Evolutionary conservation across 129 eudicot genomes (phyloP), one percentile per base, ranked within the genome.

Genomic region (Dittrichia graveolens): DNA sequence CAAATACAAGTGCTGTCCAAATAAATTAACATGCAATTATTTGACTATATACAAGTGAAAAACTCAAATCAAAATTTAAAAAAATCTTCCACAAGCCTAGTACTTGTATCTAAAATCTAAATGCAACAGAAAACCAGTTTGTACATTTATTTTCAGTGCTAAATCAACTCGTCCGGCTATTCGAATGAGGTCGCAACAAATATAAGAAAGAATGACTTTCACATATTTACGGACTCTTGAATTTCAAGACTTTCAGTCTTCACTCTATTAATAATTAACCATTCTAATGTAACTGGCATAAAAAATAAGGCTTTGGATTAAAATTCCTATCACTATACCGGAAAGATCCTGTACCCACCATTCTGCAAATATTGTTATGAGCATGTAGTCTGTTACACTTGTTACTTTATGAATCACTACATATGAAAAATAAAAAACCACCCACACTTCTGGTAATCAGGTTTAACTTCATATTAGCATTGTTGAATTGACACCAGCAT

Each of bases 401-500:
- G 6, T 50, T 15, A 24, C 38, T 52, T 9, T 50, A 47, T 52
- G 31, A 69, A 50, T 40, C 38, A 16, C 12, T 24, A 48, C 19
- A 69, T 46, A 5, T 6, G 4, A 5, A 8, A 10, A 44, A 34
- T 3, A 48, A 31, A 37, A 6, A 38, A 45, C 7, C 18, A 19
- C 24, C 31, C 31, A 24, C 31, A 24, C 40, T 10, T 45, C 71
- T 45, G 8, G n/a, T n/a, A n/a, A n/a, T n/a, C n/a, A n/a, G n/a
- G 3, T 12, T 64, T 39, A 62, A 62, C 68, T 64, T 63, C 8
- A 40, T 8, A 41, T 16, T 54, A 54, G 60, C 60, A 54, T 14
- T 9, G 16, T 10, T 54, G 37, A 54, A 16, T 18, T 16, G 34
- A 14, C 31, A 2, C 7, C 16, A 43, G 47, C 7, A 24, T 56